These are phyloP conservation scores for Terfezia boudieri DNA, from an alignment of 495 filamentous ascomycete species.

Conservation along the genomic window DNA sequence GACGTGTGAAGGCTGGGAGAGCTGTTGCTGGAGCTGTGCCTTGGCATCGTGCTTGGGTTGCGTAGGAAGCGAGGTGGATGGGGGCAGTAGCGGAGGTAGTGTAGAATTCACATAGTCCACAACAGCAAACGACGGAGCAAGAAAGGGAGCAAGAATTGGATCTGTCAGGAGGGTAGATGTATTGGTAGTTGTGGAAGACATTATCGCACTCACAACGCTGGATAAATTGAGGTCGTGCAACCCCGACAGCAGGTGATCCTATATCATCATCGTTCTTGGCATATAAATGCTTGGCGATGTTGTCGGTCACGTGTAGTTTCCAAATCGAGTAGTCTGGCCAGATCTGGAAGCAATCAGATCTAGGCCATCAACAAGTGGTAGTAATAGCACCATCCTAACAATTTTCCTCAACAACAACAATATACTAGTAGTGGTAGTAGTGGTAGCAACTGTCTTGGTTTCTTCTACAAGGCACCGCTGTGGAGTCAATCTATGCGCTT, in stretches of 20 bases:
- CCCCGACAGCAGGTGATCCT: too few species aligned
- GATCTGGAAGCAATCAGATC: background rate
- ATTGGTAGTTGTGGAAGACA: background rate
- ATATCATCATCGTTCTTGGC: too few species aligned
- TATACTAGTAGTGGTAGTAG: too few species aligned
- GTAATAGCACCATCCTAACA: too few species aligned
- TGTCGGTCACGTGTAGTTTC: background rate
- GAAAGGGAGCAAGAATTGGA: slow-evolving; percentile 42
- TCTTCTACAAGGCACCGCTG: too few species aligned
- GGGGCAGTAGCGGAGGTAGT: slow-evolving; percentile 38
- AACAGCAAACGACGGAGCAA: slow-evolving; percentile 51
- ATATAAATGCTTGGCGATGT: too few species aligned
- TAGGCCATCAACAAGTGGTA: too few species aligned
- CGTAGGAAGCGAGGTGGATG: slow-evolving; percentile 15
- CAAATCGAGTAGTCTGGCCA: background rate
- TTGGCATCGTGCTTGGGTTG: slow-evolving; percentile 8
- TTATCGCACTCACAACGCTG: background rate
- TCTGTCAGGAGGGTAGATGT: slow-evolving; percentile 35
- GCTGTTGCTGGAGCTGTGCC: slow-evolving; percentile 4
- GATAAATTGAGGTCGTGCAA: too few species aligned
- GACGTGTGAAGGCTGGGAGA: slow-evolving; percentile 18
- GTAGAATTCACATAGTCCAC: slow-evolving; percentile 59
- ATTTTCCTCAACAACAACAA: too few species aligned
- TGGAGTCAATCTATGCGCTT: too few species aligned
- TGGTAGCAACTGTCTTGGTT: too few species aligned